phyloP scores from a whole-genome alignment of 805 yeast species.

The Ogataea dorogensis region DNA sequence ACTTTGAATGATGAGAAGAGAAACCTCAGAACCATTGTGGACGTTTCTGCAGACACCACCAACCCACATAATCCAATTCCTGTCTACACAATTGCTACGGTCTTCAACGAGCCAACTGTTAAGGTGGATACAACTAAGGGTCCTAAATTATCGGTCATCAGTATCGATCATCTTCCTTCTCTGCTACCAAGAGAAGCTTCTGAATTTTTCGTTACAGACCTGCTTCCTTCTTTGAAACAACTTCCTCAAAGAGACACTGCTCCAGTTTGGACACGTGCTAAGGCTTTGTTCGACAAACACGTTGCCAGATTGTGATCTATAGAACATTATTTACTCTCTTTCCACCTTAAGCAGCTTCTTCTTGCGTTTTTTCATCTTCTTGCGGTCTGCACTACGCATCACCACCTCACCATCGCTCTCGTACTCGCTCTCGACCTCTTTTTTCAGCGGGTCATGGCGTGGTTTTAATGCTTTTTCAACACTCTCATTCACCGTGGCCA shows the following conservation, averaged over 20 bases:
- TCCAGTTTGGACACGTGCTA: constrained; percentile 91
- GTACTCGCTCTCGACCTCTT: constrained; percentile 58
- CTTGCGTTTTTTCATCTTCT: constrained; percentile 39
- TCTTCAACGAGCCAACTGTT: constrained; percentile 88
- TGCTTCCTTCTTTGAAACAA: constrained; percentile 84
- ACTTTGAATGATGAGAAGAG: constrained; percentile 65
- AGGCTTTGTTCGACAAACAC: constrained; percentile 77
- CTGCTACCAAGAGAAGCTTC: constrained; percentile 96
- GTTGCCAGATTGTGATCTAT: constrained; percentile 38
- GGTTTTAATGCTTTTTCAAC: constrained; percentile 73
- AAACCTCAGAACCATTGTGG: constrained; percentile 88
- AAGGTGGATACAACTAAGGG: constrained; percentile 74
- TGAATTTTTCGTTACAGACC: constrained; percentile 82
- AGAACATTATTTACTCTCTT: constrained; percentile 37
- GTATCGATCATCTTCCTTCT: constrained; percentile 96
- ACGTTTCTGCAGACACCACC: constrained; percentile 98
- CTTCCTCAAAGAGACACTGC: constrained; percentile 79
- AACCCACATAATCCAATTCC: constrained; percentile 98
- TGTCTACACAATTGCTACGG: constrained; percentile 86
- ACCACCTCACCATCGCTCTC: constrained; percentile 74
- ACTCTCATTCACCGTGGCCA: constrained; percentile 69
- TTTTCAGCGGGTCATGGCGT: constrained; percentile 35
- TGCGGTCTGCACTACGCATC: constrained; percentile 55
- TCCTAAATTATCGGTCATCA: constrained; percentile 85
- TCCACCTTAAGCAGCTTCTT: constrained; percentile 50